Conservation (phyloP, 2,329 filamentous ascomycete species). For the Xylaria sp. region DNA sequence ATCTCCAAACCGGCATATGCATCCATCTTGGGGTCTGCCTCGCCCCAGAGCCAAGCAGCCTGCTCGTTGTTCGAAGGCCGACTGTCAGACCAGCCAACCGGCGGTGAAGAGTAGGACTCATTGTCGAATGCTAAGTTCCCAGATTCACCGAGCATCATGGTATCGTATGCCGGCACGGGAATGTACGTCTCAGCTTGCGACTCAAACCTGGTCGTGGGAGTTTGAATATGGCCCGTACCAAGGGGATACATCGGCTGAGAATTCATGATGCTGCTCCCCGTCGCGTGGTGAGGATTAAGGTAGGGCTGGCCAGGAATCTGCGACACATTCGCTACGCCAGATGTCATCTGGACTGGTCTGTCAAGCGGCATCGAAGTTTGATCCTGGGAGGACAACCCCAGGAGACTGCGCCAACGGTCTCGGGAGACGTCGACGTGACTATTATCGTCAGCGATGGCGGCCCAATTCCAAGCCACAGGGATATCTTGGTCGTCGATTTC, state of each 20-base stretch:
- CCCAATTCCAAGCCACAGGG: constrained; percentile 29
- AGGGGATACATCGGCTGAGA: background rate
- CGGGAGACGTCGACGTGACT: constrained; percentile 25
- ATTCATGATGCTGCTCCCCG: background rate
- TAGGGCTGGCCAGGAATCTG: background rate
- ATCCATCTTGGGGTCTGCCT: constrained; percentile 26
- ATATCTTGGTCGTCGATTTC: constrained; percentile 29
- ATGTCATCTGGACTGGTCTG: background rate
- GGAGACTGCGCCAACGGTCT: constrained; percentile 32
- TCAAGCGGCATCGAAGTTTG: background rate
- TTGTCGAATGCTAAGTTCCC: background rate
- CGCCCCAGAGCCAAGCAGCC: constrained; percentile 34
- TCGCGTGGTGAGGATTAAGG: background rate
- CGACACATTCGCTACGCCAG: background rate
- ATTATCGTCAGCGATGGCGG: constrained; percentile 25
- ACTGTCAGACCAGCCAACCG: constrained; percentile 2
- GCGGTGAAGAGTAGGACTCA: background rate
- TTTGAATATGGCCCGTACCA: background rate
- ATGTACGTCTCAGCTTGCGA: background rate
- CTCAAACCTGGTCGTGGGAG: background rate
- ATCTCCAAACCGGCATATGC: constrained; percentile 22
- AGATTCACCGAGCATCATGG: constrained; percentile 1
- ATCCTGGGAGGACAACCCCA: constrained; percentile 9
- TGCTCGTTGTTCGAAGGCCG: constrained; percentile 17
- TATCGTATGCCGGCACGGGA: background rate